phyloP scores from a whole-genome alignment of 257 asterid species.

The Ligustrum vulgare region DNA sequence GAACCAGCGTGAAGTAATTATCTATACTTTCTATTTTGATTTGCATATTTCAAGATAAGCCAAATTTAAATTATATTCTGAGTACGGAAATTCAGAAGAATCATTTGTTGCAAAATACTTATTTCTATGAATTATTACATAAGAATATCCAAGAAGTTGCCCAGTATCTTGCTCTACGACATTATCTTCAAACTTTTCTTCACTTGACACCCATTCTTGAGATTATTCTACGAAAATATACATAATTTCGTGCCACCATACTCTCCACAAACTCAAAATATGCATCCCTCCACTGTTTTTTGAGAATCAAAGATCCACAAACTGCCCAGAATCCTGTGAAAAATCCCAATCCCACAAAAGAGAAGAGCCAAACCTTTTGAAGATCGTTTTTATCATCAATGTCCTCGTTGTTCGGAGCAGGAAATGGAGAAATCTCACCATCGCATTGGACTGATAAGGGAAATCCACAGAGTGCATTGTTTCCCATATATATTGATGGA shows the following conservation, averaged over 20 bases:
- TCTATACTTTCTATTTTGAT: too few relatives aligned
- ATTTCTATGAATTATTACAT: background rate
- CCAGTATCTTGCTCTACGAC: background rate
- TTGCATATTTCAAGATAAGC: background rate
- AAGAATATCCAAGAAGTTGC: background rate
- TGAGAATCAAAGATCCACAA: slow-evolving; percentile 33
- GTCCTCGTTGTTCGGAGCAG: background rate
- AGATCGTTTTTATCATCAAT: slow-evolving; percentile 15
- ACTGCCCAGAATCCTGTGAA: slow-evolving; percentile 32
- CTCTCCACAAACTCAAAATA: slow-evolving; percentile 16
- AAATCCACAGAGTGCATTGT: slow-evolving; percentile 31
- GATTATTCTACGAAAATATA: background rate
- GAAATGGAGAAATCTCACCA: slow-evolving; percentile 9
- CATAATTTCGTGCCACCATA: background rate
- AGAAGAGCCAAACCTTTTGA: slow-evolving; percentile 28
- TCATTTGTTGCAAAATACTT: too few relatives aligned
- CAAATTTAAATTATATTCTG: too few relatives aligned
- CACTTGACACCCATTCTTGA: background rate
- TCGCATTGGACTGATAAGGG: slow-evolving; percentile 25
- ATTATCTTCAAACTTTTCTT: background rate
- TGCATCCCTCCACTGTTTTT: slow-evolving; percentile 33
- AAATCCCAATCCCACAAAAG: slow-evolving; percentile 28
- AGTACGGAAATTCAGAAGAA: too few relatives aligned
- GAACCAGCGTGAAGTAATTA: too few relatives aligned
- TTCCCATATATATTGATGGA: slow-evolving; percentile 34